These are phyloP conservation scores for Hymenoscyphus fraxineus DNA, from an alignment of 2,329 filamentous ascomycete genomes.

Conservation along the genomic window DNA sequence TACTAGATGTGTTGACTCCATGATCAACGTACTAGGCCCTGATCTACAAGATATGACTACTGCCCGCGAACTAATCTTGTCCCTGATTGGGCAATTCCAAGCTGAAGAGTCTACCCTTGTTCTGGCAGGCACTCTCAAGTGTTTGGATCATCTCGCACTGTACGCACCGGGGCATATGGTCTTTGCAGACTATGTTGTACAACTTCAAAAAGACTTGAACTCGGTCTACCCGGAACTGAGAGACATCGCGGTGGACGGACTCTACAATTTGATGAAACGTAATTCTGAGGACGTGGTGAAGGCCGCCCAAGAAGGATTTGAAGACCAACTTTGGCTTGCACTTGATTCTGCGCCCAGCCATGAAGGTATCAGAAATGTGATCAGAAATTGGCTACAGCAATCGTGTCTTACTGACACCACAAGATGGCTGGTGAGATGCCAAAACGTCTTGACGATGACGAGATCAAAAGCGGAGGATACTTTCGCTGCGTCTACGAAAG, in stretches of 20 bases:
- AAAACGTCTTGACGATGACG: constrained; percentile 84
- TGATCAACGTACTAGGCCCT: constrained; percentile 93
- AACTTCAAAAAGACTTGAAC: constrained; percentile 73
- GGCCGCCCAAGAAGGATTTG: constrained; percentile 72
- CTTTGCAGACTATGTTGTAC: constrained; percentile 76
- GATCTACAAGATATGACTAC: constrained; percentile 91
- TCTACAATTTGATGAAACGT: constrained; percentile 94
- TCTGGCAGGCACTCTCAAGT: constrained; percentile 73
- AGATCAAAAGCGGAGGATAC: constrained; percentile 59
- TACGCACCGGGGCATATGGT: constrained; percentile 88
- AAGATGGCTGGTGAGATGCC: constrained; percentile 85
- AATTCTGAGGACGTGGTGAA: constrained; percentile 78
- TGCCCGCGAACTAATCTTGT: constrained; percentile 87
- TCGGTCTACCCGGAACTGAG: constrained; percentile 66
- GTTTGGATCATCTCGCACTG: constrained; percentile 84
- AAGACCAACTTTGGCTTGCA: constrained; percentile 88
- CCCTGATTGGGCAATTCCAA: constrained; percentile 77
- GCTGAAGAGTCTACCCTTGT: constrained; percentile 68
- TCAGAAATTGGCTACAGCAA: constrained; percentile 90
- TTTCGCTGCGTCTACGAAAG: constrained; percentile 43
- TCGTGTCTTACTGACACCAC: constrained; percentile 76
- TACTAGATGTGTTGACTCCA: constrained; percentile 84
- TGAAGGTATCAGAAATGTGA: constrained; percentile 77
- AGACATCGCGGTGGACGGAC: constrained; percentile 77
- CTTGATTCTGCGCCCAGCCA: constrained; percentile 75